Evolutionary conservation across 1,139 yeast species (phyloP).

Genomic region (Arxiozyma slooffiae): DNA sequence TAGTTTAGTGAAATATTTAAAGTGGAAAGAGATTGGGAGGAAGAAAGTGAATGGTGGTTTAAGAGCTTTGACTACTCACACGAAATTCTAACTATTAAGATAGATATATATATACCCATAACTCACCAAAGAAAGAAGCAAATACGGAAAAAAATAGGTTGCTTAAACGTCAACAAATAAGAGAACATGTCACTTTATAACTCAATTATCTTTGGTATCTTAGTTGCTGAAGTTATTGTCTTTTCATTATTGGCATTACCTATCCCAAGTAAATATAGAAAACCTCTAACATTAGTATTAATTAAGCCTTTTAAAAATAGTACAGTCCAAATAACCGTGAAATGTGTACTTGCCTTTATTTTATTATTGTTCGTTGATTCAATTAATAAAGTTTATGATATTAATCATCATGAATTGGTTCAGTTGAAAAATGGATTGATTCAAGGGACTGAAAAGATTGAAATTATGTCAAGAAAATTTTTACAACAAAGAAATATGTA

Average conservation of each 20-base stretch:
- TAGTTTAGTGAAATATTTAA: no score
- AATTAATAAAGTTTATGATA: constrained; percentile 69
- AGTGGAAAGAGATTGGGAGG: no score
- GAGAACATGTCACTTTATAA: constrained; percentile 27
- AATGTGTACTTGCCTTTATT: constrained; percentile 78
- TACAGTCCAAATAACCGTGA: constrained; percentile 65
- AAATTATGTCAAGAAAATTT: constrained; percentile 56
- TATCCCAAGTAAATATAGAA: constrained; percentile 65
- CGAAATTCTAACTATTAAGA: no score
- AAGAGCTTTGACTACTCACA: no score
- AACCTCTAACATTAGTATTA: constrained; percentile 52
- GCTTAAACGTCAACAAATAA: neutral
- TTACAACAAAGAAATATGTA: constrained; percentile 96
- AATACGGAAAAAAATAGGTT: neutral
- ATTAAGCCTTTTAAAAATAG: constrained; percentile 63
- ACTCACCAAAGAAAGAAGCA: neutral
- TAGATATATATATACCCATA: no score
- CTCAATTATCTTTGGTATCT: constrained; percentile 50
- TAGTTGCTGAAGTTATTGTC: constrained; percentile 69
- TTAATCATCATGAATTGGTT: constrained; percentile 43
- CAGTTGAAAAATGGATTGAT: constrained; percentile 1
- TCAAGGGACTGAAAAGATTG: constrained; percentile 18
- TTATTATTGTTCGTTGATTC: constrained; percentile 79
- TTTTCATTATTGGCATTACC: constrained; percentile 81
- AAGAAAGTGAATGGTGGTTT: neutral